Evolutionary conservation across 306 rosid genomes (phyloP).

Genomic region (Cucurbita pepo): DNA sequence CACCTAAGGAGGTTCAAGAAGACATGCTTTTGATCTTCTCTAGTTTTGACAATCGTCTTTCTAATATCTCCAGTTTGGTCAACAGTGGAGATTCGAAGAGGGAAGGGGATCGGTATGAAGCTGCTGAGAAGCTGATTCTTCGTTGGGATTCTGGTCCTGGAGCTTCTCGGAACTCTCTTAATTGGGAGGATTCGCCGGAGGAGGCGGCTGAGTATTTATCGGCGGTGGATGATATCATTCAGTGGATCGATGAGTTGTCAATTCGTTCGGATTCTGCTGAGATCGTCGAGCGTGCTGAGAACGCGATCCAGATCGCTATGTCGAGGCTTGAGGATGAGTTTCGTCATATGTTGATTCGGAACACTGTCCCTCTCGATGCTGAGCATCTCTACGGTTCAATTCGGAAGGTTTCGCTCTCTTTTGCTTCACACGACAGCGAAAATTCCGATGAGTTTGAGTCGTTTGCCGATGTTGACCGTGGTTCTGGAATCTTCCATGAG

Average conservation of each 20-base stretch:
- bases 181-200: constrained; percentile 38
- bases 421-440: constrained; percentile 41
- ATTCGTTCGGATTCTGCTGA: constrained; percentile 28
- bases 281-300: constrained; percentile 64
- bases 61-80: constrained; percentile 56
- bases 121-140: constrained; percentile 67
- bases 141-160: constrained; percentile 35
- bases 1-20: constrained; percentile 75
- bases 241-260: constrained; percentile 45
- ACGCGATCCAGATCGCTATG: constrained; percentile 89
- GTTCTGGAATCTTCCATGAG: constrained; percentile 45
- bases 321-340: constrained; percentile 81
- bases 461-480: constrained; percentile 42
- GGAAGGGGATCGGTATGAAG: constrained; percentile 43
- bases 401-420: constrained; percentile 49
- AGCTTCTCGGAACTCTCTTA: constrained; percentile 23
- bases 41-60: constrained; percentile 72
- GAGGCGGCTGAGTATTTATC: constrained; percentile 43
- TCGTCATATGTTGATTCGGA: constrained; percentile 54
- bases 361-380: constrained; percentile 58
- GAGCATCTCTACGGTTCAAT: constrained; percentile 56
- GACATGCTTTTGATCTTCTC: constrained; percentile 91
- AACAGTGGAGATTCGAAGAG: constrained; percentile 46
- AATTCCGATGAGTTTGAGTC: constrained; percentile 46
- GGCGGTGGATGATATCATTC: constrained; percentile 72